phyloP scores from a whole-genome alignment of 2,329 filamentous ascomycete genomes.

The Botrytis elliptica region DNA sequence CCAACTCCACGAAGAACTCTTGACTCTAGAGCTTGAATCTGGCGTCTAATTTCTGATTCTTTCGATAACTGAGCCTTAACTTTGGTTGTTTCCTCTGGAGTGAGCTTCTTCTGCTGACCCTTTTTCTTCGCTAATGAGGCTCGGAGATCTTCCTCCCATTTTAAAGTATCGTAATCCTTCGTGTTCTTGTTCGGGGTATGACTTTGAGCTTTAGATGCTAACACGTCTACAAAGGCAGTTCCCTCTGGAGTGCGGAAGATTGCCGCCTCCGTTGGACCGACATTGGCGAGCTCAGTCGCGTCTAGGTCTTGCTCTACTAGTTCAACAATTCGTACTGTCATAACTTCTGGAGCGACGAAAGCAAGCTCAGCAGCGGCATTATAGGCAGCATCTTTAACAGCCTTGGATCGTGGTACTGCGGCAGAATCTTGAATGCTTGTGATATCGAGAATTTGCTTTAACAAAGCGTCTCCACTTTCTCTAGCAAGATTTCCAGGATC shows the following conservation, averaged over 20 bases:
- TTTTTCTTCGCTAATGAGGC: slow-evolving; percentile 90
- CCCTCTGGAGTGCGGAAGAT: slow-evolving; percentile 91
- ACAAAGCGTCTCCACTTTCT: slow-evolving; percentile 60
- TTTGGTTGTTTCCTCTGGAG: slow-evolving; percentile 82
- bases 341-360: slow-evolving; percentile 83
- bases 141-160: slow-evolving; percentile 94
- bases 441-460: slow-evolving; percentile 62
- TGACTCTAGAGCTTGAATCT: slow-evolving; percentile 67
- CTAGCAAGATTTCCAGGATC: slow-evolving; percentile 79
- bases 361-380: slow-evolving; percentile 85
- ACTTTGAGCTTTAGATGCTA: slow-evolving; percentile 75
- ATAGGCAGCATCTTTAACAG: slow-evolving; percentile 69
- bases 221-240: slow-evolving; percentile 83
- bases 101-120: slow-evolving; percentile 86
- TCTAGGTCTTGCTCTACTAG: slow-evolving; percentile 75
- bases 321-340: slow-evolving; percentile 72
- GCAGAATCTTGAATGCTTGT: slow-evolving; percentile 50
- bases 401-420: slow-evolving; percentile 39
- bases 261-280: slow-evolving; percentile 85
- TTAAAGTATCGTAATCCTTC: slow-evolving; percentile 93
- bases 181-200: slow-evolving; percentile 78
- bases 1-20: slow-evolving; percentile 80
- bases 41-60: slow-evolving; percentile 73
- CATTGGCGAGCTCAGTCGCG: slow-evolving; percentile 62
- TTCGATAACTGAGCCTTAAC: slow-evolving; percentile 89